Evolutionary conservation across 2,329 filamentous ascomycete species (phyloP).

Genomic region (Diplodia corticola): DNA sequence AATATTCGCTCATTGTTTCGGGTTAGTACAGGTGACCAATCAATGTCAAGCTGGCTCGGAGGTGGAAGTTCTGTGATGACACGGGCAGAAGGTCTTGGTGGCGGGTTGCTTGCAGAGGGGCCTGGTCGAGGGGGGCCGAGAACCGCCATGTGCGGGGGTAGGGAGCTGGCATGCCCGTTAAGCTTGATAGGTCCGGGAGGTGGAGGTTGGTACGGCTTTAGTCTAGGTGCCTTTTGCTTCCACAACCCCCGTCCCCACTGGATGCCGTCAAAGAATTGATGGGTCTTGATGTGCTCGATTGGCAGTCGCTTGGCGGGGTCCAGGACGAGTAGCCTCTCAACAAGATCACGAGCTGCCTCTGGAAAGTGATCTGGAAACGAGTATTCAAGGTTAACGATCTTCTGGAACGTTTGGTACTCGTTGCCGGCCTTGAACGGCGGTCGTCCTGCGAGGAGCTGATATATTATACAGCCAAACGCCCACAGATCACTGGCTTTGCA

Average conservation of each 20-base stretch:
- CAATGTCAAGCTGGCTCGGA: slow-evolving; percentile 95
- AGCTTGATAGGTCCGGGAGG: slow-evolving; percentile 64
- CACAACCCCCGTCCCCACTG: slow-evolving; percentile 81
- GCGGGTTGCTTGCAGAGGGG: slow-evolving; percentile 34
- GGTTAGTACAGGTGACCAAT: slow-evolving; percentile 95
- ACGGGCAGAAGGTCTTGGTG: slow-evolving; percentile 61
- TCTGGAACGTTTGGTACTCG: slow-evolving; percentile 97
- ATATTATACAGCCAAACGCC: slow-evolving; percentile 98
- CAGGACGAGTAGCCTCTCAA: slow-evolving; percentile 85
- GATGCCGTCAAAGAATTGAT: slow-evolving; percentile 90
- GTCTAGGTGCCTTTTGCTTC: slow-evolving; percentile 83
- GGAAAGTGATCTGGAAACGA: slow-evolving; percentile 91
- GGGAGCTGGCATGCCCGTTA: slow-evolving; percentile 40
- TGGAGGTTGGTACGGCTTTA: slow-evolving; percentile 81
- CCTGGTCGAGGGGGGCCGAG: slow-evolving; percentile 31
- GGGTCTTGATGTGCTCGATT: slow-evolving; percentile 95
- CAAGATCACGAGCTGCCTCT: slow-evolving; percentile 77
- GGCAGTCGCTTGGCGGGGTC: slow-evolving; percentile 82
- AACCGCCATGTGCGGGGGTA: slow-evolving; percentile 23
- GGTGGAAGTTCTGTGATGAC: slow-evolving; percentile 94
- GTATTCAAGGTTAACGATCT: slow-evolving; percentile 93
- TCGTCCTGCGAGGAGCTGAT: slow-evolving; percentile 90
- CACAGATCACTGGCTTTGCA: slow-evolving; percentile 97
- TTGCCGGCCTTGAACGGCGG: slow-evolving; percentile 96
- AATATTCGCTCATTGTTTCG: slow-evolving; percentile 90